phyloP scores from a whole-genome alignment of 306 rosid genomes.

The Trichosanthes truncata region DNA sequence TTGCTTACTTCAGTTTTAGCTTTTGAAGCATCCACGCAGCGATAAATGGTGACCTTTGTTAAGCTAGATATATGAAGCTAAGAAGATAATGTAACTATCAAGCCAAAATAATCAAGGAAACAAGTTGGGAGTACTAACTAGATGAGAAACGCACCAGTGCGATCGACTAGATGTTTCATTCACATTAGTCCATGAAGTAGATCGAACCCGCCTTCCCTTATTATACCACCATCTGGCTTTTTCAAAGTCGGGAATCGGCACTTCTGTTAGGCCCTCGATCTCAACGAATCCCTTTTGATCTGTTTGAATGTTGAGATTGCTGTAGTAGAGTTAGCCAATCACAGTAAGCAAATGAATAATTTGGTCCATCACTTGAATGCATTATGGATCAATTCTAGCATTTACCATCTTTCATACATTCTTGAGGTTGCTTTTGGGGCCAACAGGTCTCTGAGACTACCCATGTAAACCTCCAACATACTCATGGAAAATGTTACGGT shows the following conservation, averaged over 20 bases:
- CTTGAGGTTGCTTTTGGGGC: conserved; percentile 48
- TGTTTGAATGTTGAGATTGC: conserved; percentile 93
- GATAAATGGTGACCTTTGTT: conserved; percentile 77
- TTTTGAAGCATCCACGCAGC: conserved; percentile 40
- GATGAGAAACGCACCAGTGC: conserved; percentile 79
- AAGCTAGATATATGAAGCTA: conserved; percentile 98
- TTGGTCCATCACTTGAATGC: not conserved
- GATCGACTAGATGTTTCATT: conserved; percentile 95
- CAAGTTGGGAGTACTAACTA: conserved; percentile 21
- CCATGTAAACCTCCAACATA: conserved; percentile 97
- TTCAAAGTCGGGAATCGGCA: conserved; percentile 51
- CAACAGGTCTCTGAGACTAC: conserved; percentile 67
- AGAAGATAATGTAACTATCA: conserved; percentile 78
- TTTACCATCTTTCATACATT: conserved; percentile 61
- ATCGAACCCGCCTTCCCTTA: conserved; percentile 67
- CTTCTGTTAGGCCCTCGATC: conserved; percentile 89
- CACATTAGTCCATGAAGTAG: conserved; percentile 92
- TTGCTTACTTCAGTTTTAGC: conserved; percentile 56
- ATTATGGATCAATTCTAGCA: not conserved
- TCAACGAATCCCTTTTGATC: conserved; percentile 75
- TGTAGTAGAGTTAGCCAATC: conserved; percentile 24
- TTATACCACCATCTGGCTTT: conserved; percentile 86
- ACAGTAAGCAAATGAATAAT: conserved; percentile 8
- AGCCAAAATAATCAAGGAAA: conserved; percentile 52
- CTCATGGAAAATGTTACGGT: conserved; percentile 65